Base-by-base conservation (phyloP, 768 basidiomycete genomes). In the Lentinula edodes region DNA sequence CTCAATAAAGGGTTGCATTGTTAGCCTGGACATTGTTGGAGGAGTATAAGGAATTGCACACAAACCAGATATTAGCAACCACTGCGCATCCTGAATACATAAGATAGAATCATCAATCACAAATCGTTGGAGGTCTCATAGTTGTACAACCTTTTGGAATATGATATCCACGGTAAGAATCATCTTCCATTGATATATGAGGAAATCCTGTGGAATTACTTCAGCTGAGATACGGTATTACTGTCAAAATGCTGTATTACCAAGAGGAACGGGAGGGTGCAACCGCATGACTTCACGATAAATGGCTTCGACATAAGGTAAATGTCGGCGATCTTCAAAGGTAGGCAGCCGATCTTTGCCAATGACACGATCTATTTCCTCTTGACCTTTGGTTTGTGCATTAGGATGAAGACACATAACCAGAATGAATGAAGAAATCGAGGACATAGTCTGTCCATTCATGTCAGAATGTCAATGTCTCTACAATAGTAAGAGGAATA, bases 171-270 rank as follows among this genome's bases (percentile, higher is more conserved):
- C 67, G 52, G 45, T 72, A 72, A 41, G 61, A 63, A 41, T 72
- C 71, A 50, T 72, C 69, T 61, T 62, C 45, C 16, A 65, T 71
- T n/a, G 69, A 70, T 6, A 46, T 60, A 18, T 68, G 70, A 10
- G 69, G 68, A 3, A 60, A 64, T 16, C 42, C 66, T 56, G 23
- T 42, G 6, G 18, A 28, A 10, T 28, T 15, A 2, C 2, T 51
- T 51, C 23, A 38, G 36, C 12, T 38, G 3, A 23, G 23, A 23
- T 23, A 23, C 23, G 23, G 23, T 23, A 23, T 38, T 38, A 4
- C 12, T 38, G 36, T 38, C 1, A 38, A 38, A 38, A 7, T 38
- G 3, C 55, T 13, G 13, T 6, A n/a, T 6, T 55, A 56, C 55
- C 55, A 13, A 43, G 18, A 56, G 55, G 55, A 16, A 56, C 23